Evolutionary conservation across 805 yeast species (phyloP), one percentile per base, ranked within the genome.

Genomic region (Pichia thaimueangensis): DNA sequence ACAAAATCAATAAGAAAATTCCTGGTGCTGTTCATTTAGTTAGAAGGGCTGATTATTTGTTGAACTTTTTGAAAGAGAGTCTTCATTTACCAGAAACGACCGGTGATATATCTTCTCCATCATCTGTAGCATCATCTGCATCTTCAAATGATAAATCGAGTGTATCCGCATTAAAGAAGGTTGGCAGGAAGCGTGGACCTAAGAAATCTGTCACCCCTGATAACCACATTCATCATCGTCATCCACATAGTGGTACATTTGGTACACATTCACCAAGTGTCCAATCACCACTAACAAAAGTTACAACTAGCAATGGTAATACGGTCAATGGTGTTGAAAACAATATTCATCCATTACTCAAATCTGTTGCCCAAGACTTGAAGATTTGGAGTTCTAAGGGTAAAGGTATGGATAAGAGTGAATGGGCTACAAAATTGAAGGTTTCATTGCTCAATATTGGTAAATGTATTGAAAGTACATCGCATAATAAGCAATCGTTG

Each of bases 21-120:
- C 97, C 98, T 0, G 93, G 94, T 8, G 74, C 96, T 3, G 93
- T 93, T 15, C 99, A 93, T 63, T 68, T 93, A 39, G 86, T 86
- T 10, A 78, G 99, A 63, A 78, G 99, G 58, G 80, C 86, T 1
- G 98, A 94, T 59, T 91, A 89, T 55, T 69, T 93, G 54, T 73
- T 91, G 22, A 63, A 76, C 3, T 79, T 86, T 10, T 64, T 91
- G 51, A 72, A 73, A 47, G 95, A 80, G 12, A 38, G 40, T 9
- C 38, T 32, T 10, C 44, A 40, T 20, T 36, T 38, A 6, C 40
- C 49, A 5, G 41, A 42, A 13, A 43, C 36, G 21, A 6, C 6
- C 8, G 22, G 9, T 15, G 20, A 19, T 10, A 29, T 23, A 12
- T 17, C 32, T 5, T 24, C 25, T 20, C 21, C 24, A 7, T 35